Base-by-base conservation (phyloP, 1,284 basidiomycete species). In the Trichosporon sp. region DNA sequence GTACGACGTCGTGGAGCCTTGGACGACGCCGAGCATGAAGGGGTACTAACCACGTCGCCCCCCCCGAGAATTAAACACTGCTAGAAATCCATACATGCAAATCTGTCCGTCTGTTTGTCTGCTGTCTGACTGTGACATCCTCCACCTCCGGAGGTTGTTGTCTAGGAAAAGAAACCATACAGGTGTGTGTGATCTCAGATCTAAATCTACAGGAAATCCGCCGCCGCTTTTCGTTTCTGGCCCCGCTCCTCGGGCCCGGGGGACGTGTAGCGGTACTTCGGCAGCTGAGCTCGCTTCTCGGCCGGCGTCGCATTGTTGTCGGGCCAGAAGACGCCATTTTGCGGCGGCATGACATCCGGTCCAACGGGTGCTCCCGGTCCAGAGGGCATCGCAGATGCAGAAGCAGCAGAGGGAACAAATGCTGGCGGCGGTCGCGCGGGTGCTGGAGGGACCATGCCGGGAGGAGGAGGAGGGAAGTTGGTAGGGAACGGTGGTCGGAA, bases 1-100 rank as follows among this genome's bases (percentile, higher is more conserved):
- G 79, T 96, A 96, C 79, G 87, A 88, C 2, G 90, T 89, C 2
- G 90, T 95, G 5, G 89, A 91, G 69, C 93, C 96, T 73, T 88
- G 87, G 78, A 77, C 77, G 35, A 75, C 69, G 26, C 70, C 72
- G 2, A 75, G 71, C 66, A 76, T 75, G 74, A 32, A 40, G 65
- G 59, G 65, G n/a, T 66, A 66, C 43, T 66, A 51, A 51, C 43
- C 59, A 6, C 3, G 7, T 37, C 26, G 26, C 51, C 4, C 51
- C 4, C 51, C 16, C 1, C 43, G 43, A n/a, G 16, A 1, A 26
- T 7, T 35, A 31, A 19, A 51, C 26, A 66, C 46, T 51, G 59
- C 59, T 63, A 63, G 59, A 63, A 32, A 63, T 63, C 59, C 59
- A 63, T 63, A 63, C 59, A 37, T 66, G 68, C 56, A 48, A 63